phyloP scores from a whole-genome alignment of 352 stramenopile genomes.

The Pythium volutum region DNA sequence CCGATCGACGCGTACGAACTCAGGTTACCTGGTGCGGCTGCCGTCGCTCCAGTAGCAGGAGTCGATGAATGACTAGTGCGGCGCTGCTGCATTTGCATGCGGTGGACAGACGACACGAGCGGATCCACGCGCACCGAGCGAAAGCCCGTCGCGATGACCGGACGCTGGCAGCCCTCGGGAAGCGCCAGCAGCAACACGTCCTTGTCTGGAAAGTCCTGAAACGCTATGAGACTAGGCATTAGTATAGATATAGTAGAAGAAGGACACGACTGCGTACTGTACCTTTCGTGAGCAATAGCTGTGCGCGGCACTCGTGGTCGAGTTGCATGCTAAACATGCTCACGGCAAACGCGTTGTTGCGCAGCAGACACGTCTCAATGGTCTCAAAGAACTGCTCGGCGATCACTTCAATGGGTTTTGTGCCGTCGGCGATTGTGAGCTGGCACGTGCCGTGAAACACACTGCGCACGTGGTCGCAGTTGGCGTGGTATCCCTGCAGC shows the following conservation, averaged over 20 bases:
- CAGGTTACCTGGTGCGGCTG: background rate
- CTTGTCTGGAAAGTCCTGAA: slow-evolving; percentile 56
- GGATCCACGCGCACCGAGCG: slow-evolving; percentile 40
- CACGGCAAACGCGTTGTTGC: slow-evolving; percentile 58
- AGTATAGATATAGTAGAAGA: no score
- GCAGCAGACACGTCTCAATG: slow-evolving; percentile 50
- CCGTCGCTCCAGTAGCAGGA: no score
- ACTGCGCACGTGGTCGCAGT: slow-evolving; percentile 46
- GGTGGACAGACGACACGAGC: slow-evolving; percentile 34
- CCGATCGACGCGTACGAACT: slow-evolving; percentile 1
- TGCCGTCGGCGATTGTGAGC: slow-evolving; percentile 47
- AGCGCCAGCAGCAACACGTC: slow-evolving; percentile 55
- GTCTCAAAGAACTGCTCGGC: slow-evolving; percentile 48
- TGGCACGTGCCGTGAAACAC: slow-evolving; percentile 43
- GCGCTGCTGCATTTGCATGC: slow-evolving; percentile 30
- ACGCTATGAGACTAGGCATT: slow-evolving; percentile 36
- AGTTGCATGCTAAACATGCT: slow-evolving; percentile 48
- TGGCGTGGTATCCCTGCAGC: slow-evolving; percentile 81
- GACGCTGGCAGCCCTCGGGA: slow-evolving; percentile 39
- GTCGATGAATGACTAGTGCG: background rate
- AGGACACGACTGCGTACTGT: no score
- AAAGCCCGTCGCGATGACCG: slow-evolving; percentile 44
- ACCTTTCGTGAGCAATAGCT: slow-evolving; percentile 61
- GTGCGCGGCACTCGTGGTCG: slow-evolving; percentile 36
- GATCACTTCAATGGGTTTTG: slow-evolving; percentile 46